Conservation (phyloP, 768 basidiomycete genomes). For the Astraeus odoratus region DNA sequence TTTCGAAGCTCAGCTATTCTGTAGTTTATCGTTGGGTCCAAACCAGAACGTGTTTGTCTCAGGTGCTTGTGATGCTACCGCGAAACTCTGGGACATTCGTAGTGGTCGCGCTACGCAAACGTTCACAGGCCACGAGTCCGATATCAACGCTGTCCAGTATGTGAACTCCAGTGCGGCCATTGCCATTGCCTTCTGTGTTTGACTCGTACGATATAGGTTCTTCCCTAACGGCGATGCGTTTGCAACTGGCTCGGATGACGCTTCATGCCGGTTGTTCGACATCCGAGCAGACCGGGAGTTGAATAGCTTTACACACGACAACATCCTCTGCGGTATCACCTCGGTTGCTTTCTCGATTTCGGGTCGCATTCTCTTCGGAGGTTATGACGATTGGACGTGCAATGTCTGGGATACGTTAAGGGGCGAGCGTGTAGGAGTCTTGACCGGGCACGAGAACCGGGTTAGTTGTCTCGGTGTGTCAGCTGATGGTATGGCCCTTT, state of each 20-base stretch:
- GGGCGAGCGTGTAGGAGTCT: constrained; percentile 94
- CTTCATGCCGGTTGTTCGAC: constrained; percentile 96
- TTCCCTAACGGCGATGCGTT: constrained; percentile 99
- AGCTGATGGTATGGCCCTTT: constrained; percentile 95
- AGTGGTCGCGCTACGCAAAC: constrained; percentile 97
- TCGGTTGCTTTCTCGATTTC: constrained; percentile 98
- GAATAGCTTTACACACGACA: constrained; percentile 96
- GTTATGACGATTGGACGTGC: constrained; percentile 99
- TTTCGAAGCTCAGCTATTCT: constrained; percentile 5
- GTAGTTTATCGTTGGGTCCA: constrained; percentile 87
- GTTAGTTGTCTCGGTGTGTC: constrained; percentile 96
- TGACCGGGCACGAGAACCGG: constrained; percentile 97
- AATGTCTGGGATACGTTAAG: constrained; percentile 99
- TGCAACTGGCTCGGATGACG: constrained; percentile 97
- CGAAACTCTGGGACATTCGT: constrained; percentile 98
- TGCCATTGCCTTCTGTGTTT: constrained; percentile 1
- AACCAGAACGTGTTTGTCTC: constrained; percentile 97
- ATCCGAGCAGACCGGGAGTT: constrained; percentile 96
- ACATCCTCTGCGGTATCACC: constrained; percentile 97
- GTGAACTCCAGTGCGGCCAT: constrained; percentile 26
- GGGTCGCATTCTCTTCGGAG: constrained; percentile 94
- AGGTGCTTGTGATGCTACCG: constrained; percentile 96
- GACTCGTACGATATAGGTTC: constrained; percentile 51
- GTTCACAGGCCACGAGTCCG: constrained; percentile 96
- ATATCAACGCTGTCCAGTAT: constrained; percentile 98